Evolutionary conservation across 495 filamentous ascomycete species (phyloP).

Genomic region (Rhypophila decipiens): DNA sequence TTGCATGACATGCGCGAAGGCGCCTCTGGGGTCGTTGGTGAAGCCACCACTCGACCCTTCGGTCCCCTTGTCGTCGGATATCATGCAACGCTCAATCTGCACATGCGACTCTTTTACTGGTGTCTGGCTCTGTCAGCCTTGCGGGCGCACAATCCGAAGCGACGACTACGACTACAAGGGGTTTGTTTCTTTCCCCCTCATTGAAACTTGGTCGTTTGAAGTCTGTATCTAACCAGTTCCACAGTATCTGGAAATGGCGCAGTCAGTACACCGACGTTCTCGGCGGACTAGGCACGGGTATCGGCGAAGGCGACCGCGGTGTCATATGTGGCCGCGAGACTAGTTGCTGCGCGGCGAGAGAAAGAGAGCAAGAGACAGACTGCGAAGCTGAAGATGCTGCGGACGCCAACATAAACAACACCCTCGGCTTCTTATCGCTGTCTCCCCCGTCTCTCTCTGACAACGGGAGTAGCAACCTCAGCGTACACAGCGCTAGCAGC

Average conservation of each 20-base stretch:
- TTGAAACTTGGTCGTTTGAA: not conserved
- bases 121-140: conserved; percentile 76
- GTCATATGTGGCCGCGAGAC: conserved; percentile 72
- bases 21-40: conserved; percentile 48
- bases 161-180: conserved; percentile 65
- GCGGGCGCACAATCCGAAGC: conserved; percentile 60
- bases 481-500: not conserved
- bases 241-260: conserved; percentile 79
- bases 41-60: conserved; percentile 19
- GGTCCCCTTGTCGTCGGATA: conserved; percentile 27
- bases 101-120: conserved; percentile 51
- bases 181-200: conserved; percentile 12
- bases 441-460: not conserved
- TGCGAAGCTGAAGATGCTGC: conserved; percentile 60
- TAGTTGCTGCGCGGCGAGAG: conserved; percentile 61
- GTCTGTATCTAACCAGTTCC: not conserved
- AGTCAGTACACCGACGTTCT: conserved; percentile 75
- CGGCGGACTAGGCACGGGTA: conserved; percentile 76
- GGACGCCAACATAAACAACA: conserved; percentile 20
- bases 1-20: conserved; percentile 63
- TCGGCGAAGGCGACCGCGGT: conserved; percentile 80
- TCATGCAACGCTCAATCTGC: conserved; percentile 58
- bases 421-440: conserved; percentile 1
- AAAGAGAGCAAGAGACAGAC: conserved; percentile 74
- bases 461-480: conserved; percentile 1